These are phyloP conservation scores for Salix dunnii DNA, from an alignment of 345 rosid genomes.

Conservation along the genomic window DNA sequence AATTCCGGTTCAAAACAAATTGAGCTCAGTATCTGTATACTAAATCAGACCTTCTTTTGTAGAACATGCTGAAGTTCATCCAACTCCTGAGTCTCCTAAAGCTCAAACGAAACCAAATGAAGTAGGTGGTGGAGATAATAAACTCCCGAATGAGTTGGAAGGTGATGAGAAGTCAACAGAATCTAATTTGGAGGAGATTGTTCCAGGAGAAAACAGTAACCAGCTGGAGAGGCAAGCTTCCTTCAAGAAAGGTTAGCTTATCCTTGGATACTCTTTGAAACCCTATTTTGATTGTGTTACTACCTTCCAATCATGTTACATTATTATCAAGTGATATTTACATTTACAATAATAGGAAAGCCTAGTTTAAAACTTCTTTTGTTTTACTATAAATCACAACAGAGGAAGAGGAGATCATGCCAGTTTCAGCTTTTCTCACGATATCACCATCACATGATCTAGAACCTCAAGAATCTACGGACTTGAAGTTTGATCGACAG, in stretches of 20 bases:
- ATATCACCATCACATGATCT: slow-evolving; percentile 6
- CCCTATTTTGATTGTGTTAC: neutral
- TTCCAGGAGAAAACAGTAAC: slow-evolving; percentile 1
- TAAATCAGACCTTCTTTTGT: neutral
- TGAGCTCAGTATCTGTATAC: neutral
- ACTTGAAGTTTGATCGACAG: slow-evolving; percentile 10
- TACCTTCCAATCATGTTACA: neutral
- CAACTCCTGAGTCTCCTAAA: slow-evolving; percentile 17
- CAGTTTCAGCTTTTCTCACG: slow-evolving; percentile 7
- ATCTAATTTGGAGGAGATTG: slow-evolving; percentile 7
- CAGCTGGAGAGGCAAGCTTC: slow-evolving; percentile 20
- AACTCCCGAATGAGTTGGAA: slow-evolving; percentile 10
- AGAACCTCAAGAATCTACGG: slow-evolving; percentile 19
- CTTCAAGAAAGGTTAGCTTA: slow-evolving; percentile 29
- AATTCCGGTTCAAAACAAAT: neutral
- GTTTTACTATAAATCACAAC: slow-evolving; percentile 2
- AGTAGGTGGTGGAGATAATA: slow-evolving; percentile 7
- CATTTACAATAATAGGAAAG: neutral
- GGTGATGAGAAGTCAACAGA: slow-evolving; percentile 11
- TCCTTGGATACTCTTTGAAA: neutral
- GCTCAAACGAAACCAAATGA: slow-evolving; percentile 16
- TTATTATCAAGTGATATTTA: neutral
- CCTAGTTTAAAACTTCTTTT: neutral
- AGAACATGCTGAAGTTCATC: slow-evolving; percentile 24
- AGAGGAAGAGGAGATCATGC: slow-evolving; percentile 18